A percentile compares a stretch with the other conserved stretches of the same genome.
Conservation (phyloP, 139 green algal species). For the Chlorella sorokiniana region DNA sequence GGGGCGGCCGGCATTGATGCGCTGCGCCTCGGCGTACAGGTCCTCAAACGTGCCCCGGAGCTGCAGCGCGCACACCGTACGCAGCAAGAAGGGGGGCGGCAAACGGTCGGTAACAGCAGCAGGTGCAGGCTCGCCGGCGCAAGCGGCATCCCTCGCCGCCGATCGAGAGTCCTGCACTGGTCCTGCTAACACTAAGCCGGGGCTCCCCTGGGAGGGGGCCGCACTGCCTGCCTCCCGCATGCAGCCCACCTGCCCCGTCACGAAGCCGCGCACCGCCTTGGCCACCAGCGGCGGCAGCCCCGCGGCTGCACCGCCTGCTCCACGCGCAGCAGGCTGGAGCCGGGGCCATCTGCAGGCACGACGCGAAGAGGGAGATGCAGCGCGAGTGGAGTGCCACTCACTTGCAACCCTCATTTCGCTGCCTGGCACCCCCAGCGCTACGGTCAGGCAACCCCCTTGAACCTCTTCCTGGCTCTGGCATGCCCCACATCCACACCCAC, state of each 20-base stretch:
- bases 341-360: not conserved
- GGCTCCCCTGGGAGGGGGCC: not conserved
- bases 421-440: too few species aligned
- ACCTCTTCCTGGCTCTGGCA: too few species aligned
- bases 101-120: not conserved
- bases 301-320: slow-evolving; percentile 6
- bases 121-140: not conserved
- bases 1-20: slow-evolving; percentile 20
- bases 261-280: not conserved
- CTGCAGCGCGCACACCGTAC: not conserved
- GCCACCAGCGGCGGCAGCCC: slow-evolving; percentile 9
- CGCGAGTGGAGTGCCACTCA: not conserved
- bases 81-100: not conserved
- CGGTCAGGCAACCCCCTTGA: too few species aligned
- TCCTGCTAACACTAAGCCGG: too few species aligned
- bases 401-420: not conserved
- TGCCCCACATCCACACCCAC: too few species aligned
- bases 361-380: not conserved
- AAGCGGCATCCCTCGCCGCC: not conserved
- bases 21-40: not conserved
- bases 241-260: not conserved
- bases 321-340: slow-evolving; percentile 1
- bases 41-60: not conserved
- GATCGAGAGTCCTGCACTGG: too few species aligned
- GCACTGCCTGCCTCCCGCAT: not conserved